Conservation (phyloP, 2,329 filamentous ascomycete species). For the Xylaria polymorpha region DNA sequence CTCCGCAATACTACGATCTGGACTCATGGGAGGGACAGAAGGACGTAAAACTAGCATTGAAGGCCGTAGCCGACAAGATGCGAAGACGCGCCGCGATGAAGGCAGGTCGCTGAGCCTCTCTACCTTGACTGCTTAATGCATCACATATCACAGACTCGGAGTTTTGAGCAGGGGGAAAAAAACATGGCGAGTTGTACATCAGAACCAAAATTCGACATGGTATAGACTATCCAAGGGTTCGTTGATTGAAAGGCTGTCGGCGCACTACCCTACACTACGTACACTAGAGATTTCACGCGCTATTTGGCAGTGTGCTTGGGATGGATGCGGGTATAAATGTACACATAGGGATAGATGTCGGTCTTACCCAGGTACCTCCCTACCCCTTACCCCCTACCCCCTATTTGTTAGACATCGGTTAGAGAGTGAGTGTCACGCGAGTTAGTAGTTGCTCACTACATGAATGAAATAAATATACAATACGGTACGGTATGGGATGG, state of each 20-base stretch:
- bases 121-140: neutral
- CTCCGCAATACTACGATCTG: constrained; percentile 91
- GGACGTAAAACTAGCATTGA: constrained; percentile 79
- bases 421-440: neutral
- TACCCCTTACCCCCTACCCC: neutral
- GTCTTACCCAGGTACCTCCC: neutral
- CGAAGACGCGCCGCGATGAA: constrained; percentile 69
- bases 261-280: neutral
- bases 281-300: neutral
- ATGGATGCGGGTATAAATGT: neutral
- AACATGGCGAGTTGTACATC: neutral
- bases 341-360: neutral
- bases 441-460: neutral
- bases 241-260: neutral
- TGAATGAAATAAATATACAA: neutral
- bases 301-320: neutral
- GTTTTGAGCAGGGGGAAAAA: neutral
- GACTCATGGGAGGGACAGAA: constrained; percentile 81
- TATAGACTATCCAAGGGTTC: neutral
- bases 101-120: constrained; percentile 49
- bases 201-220: neutral
- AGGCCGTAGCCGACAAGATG: constrained; percentile 68
- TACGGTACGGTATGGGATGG: too few relatives aligned
- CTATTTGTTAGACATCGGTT: neutral
- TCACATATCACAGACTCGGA: neutral